A percentile compares a stretch with the other conserved stretches of the same genome.
These are phyloP conservation scores for Colletotrichum noveboracense DNA, from an alignment of 2,329 filamentous ascomycete species.

Conservation along the genomic window DNA sequence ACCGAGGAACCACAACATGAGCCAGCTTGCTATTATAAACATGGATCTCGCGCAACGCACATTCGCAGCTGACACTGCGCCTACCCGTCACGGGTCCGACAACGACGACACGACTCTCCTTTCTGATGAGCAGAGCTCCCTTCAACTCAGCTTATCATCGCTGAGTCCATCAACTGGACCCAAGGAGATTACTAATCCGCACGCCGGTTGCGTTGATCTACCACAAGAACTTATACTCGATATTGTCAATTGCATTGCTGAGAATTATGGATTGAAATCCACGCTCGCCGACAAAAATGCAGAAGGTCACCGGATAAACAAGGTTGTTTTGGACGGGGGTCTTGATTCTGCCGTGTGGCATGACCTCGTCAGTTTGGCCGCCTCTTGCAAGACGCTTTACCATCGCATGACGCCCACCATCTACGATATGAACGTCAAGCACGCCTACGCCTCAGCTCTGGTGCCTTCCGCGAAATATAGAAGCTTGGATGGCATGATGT, in stretches of 20 bases:
- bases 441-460: neutral
- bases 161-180: accelerated
- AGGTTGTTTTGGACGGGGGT: accelerated
- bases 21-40: too few species aligned
- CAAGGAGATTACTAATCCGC: accelerated
- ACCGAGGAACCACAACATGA: too few species aligned
- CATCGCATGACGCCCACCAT: neutral
- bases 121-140: neutral
- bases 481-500: neutral
- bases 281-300: neutral
- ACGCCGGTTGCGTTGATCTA: neutral
- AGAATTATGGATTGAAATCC: accelerated
- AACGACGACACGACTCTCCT: too few species aligned
- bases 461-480: neutral
- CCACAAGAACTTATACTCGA: neutral
- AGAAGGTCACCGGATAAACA: neutral
- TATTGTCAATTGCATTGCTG: accelerated
- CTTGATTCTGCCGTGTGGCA: neutral
- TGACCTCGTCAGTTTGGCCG: neutral
- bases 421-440: neutral
- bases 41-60: too few species aligned
- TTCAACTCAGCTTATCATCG: neutral
- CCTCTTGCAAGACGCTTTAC: neutral
- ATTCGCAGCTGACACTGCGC: too few species aligned
- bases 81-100: accelerated